Evolutionary conservation across 2,329 filamentous ascomycete species (phyloP), one percentile per base, ranked within the genome.

Genomic region (Cucurbitaria berberidis): DNA sequence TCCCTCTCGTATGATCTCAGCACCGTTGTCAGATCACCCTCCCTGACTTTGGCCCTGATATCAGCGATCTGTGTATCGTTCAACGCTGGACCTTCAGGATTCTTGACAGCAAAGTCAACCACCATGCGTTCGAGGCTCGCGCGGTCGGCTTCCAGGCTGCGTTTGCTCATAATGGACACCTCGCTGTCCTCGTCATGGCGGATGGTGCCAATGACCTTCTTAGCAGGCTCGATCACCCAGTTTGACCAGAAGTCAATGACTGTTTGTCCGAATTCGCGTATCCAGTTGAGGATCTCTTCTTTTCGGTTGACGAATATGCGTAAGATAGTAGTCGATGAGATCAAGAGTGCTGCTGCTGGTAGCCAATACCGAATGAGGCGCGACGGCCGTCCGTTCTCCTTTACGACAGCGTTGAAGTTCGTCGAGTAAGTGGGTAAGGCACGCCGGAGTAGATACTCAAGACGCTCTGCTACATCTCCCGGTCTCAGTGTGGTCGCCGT

Each of bases 81-180:
- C 29, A 93, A 78, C 6, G 82, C 74, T 5, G 80, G 80, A 24
- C 86, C 82, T 47, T 85, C 82, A 1, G 91, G 89, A 67, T 92
- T 91, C 64, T 96, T 92, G 9, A 88, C 79, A 4, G 93, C 90
- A 78, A 99, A 99, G 63, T 98, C 95, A 32, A 99, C 89, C 3
- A 99, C 96, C 95, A 99, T 99, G 42, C 95, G 88, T 74, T 99
- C 93, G 27, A 99, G 80, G 69, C 92, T 97, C 48, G 92, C 91
- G 27, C 91, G 86, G 72, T 99, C 95, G 1, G 93, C 92, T 72
- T 89, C 88, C 19, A 99, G 83, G 62, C 92, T 97, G 62, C 93
- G 89, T 53, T 91, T 90, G 77, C 92, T 97, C 89, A 99, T 95
- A 61, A 99, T 90, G 39, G 93, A 95, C 60, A 99, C 93, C 71